Evolutionary conservation across 306 rosid species (phyloP).

Genomic region (Quercus ilex): DNA sequence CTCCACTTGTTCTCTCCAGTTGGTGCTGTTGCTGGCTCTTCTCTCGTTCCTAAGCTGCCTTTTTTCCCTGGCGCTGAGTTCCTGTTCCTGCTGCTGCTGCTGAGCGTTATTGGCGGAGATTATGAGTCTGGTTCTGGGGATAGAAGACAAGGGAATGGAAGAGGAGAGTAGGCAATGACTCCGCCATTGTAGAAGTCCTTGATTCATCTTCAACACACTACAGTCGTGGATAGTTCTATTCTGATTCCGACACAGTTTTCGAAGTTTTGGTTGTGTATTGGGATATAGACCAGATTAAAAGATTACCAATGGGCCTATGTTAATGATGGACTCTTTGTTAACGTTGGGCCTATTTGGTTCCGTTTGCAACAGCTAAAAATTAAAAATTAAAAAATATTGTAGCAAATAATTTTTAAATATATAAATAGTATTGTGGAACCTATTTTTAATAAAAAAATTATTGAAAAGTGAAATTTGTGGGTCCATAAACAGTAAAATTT

Average conservation of each 20-base stretch:
- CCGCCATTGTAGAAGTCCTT: slow-evolving; percentile 55
- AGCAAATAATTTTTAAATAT: no score
- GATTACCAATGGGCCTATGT: neutral
- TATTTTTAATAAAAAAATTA: no score
- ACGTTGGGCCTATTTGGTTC: no score
- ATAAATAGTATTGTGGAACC: no score
- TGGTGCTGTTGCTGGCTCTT: slow-evolving; percentile 55
- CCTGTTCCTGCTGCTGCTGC: neutral
- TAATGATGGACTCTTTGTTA: neutral
- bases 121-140: slow-evolving; percentile 17
- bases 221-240: neutral
- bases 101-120: slow-evolving; percentile 35
- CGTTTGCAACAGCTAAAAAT: no score
- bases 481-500: no score
- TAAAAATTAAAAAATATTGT: no score
- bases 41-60: slow-evolving; percentile 68
- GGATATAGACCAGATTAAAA: neutral
- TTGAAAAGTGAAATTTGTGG: no score
- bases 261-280: neutral
- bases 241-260: neutral
- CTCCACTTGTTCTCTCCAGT: slow-evolving; percentile 81
- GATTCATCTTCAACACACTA: slow-evolving; percentile 40
- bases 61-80: slow-evolving; percentile 59
- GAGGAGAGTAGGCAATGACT: slow-evolving; percentile 38
- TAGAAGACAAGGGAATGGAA: slow-evolving; percentile 13